These are phyloP conservation scores for Eimeria praecox DNA, from an alignment of 169 alveolate species.

Conservation along the genomic window DNA sequence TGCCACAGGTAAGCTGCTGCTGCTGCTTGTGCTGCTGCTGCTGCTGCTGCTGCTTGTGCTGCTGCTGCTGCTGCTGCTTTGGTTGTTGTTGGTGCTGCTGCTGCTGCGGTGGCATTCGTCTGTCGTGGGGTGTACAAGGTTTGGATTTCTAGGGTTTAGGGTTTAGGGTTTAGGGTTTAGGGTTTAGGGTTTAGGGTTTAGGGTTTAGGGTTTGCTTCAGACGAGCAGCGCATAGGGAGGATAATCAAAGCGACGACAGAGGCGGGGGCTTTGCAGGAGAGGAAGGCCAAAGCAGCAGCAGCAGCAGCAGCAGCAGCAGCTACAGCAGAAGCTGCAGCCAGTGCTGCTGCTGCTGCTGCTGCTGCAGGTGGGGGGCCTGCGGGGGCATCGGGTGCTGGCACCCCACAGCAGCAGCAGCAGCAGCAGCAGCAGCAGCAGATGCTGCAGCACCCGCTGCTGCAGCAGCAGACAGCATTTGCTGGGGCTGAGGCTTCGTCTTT, in stretches of 20 bases:
- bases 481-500: conserved; percentile 48
- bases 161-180: no score
- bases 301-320: neutral
- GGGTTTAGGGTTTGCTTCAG: no score
- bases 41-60: no score
- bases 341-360: no score
- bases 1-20: neutral
- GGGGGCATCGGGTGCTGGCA: neutral
- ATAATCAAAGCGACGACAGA: conserved; percentile 4
- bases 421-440: neutral
- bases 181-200: no score
- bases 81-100: no score
- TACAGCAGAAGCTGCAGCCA: no score
- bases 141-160: no score
- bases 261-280: conserved; percentile 39
- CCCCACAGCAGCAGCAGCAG: conserved; percentile 23
- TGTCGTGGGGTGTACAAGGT: neutral
- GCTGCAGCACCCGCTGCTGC: conserved; percentile 33
- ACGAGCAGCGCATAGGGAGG: conserved; percentile 40
- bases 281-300: conserved; percentile 24
- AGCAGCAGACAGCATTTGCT: conserved; percentile 7
- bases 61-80: neutral
- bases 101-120: neutral
- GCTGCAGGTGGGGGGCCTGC: no score
- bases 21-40: no score